Percentiles rank a stretch among this genome's conserved stretches.
phyloP scores from a whole-genome alignment of 257 asterid species.

The Sherardia arvensis region DNA sequence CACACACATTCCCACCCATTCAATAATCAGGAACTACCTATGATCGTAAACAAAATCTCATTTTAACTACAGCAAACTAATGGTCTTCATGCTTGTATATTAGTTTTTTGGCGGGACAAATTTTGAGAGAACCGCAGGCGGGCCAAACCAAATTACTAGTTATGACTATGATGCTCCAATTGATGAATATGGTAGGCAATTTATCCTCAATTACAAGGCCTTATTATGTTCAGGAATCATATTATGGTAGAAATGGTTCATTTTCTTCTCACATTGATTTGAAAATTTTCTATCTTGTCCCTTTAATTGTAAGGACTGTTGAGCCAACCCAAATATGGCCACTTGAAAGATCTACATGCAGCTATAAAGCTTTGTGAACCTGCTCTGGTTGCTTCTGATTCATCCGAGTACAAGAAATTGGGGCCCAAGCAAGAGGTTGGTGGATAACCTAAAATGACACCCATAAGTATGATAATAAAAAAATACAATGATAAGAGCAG shows the following conservation, averaged over 20 bases:
- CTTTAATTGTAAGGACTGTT: constrained; percentile 49
- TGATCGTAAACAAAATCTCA: not conserved
- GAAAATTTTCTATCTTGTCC: constrained; percentile 7
- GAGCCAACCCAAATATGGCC: constrained; percentile 95
- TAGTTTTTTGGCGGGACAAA: constrained; percentile 97
- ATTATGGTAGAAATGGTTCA: not conserved
- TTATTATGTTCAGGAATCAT: not conserved
- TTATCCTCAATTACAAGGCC: not conserved
- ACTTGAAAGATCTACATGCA: constrained; percentile 84
- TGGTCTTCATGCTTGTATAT: constrained; percentile 25
- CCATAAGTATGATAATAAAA: not conserved
- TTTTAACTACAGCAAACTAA: constrained; percentile 1
- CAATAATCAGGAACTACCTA: not conserved
- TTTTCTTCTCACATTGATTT: not conserved
- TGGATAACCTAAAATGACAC: not conserved
- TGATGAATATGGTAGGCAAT: constrained; percentile 76
- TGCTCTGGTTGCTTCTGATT: constrained; percentile 65
- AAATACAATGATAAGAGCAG: not conserved
- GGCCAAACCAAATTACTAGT: constrained; percentile 85
- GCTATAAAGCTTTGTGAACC: constrained; percentile 90
- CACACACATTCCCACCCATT: not conserved
- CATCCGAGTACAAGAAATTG: constrained; percentile 69
- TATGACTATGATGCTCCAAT: constrained; percentile 95
- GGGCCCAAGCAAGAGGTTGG: constrained; percentile 88
- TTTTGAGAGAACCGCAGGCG: constrained; percentile 91